Base-by-base conservation (phyloP, 1,139 yeast species). In the Debaryomyces subglobosus region DNA sequence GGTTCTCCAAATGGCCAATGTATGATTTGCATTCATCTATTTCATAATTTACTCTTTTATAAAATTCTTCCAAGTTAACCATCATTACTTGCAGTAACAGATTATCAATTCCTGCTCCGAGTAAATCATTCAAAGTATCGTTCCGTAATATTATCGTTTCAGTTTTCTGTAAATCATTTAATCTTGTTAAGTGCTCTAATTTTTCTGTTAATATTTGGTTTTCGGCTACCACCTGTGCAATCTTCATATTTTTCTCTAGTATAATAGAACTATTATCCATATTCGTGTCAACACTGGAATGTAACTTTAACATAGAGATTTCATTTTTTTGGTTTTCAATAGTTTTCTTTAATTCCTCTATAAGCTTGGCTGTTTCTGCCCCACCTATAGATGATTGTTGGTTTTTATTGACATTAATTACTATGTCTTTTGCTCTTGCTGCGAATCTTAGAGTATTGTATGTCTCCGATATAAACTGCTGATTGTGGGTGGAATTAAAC, bases 391-490 rank as follows among this genome's bases (percentile, higher is more conserved):
- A 49, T 21, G 60, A 48, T 21, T 64, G 53, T 51, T 77, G 80
- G 55, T 79, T 84, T 50, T 81, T 81, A 50, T 79, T 80, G 6
- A 89, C 96, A 49, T 77, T 79, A 54, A 91, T 79, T 9, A 84
- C 78, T 45, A 91, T 84, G 63, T 91, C 91, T 61, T 91, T 92
- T 0, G 98, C 98, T 51, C 97, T 75, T 0, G 96, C 90, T 0
- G 97, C 98, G 71, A 92, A 94, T 49, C 98, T 71, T 32, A 94
- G 74, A 0, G 98, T 92, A 60, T 90, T 90, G 44, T 86, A 77
- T 0, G 98, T 90, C 62, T 94, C 98, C 0, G 89, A 79, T 13
- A 80, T 72, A 3, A 86, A 79, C 40, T 70, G 77, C 16, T 75
- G 75, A 49, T 62, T 71, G 18, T 45, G 44, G 8, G 53, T 47